phyloP scores from a whole-genome alignment of 495 filamentous ascomycete species.

The Hapsidospora chrysogenum region DNA sequence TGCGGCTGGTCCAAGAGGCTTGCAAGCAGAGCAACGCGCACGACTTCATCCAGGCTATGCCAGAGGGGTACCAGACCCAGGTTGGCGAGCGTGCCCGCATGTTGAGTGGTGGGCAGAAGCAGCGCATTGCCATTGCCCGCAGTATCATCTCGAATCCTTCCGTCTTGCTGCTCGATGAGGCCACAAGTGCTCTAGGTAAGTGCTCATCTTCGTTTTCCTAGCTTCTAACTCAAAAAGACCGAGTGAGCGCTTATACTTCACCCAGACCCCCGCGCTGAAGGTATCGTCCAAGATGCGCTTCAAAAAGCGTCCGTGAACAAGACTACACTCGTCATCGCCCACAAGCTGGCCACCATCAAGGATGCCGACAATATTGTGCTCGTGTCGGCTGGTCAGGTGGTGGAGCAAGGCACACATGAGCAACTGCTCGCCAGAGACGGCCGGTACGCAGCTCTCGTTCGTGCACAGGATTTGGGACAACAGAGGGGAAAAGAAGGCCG shows the following conservation, averaged over 20 bases:
- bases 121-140: slow-evolving; percentile 51
- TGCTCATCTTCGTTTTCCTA: too few species aligned
- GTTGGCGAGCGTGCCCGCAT: slow-evolving; percentile 42
- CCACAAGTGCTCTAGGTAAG: slow-evolving; percentile 33
- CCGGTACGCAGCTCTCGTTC: slow-evolving; percentile 26
- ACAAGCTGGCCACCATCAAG: slow-evolving; percentile 48
- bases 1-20: slow-evolving; percentile 36
- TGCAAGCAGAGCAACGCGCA: slow-evolving; percentile 45
- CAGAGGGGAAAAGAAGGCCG: slow-evolving; percentile 25
- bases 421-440: slow-evolving; percentile 36
- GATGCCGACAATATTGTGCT: slow-evolving; percentile 56
- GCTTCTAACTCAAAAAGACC: too few species aligned
- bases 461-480: slow-evolving; percentile 31
- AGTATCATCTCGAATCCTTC: slow-evolving; percentile 60
- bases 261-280: slow-evolving; percentile 51
- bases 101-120: slow-evolving; percentile 45
- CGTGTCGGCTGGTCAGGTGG: slow-evolving; percentile 36
- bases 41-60: slow-evolving; percentile 31
- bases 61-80: slow-evolving; percentile 43
- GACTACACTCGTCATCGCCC: slow-evolving; percentile 64
- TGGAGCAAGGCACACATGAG: slow-evolving; percentile 50
- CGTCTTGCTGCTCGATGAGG: slow-evolving; percentile 76
- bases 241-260: too few species aligned
- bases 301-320: slow-evolving; percentile 43
- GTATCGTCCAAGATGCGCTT: slow-evolving; percentile 47